These are phyloP conservation scores for Beauveria sp. DNA, from an alignment of 2,329 filamentous ascomycete genomes.

Conservation along the genomic window DNA sequence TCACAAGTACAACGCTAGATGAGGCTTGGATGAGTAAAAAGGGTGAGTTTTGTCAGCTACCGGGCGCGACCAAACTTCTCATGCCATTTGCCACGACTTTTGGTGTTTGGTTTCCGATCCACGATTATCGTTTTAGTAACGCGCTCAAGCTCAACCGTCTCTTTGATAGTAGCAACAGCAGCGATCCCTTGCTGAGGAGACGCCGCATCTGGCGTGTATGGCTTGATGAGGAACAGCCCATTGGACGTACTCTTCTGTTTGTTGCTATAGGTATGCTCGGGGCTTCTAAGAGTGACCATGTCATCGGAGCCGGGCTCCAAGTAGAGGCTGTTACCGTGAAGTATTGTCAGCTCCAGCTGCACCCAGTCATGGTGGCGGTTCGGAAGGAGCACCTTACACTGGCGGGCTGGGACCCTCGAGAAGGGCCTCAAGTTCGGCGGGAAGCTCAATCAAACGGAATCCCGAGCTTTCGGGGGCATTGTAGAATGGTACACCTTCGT, in stretches of 20 bases:
- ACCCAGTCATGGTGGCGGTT: not conserved
- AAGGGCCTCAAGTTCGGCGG: conserved; percentile 47
- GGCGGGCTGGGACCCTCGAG: conserved; percentile 48
- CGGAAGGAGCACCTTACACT: conserved; percentile 31
- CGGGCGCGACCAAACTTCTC: conserved; percentile 47
- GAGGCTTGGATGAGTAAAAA: not conserved
- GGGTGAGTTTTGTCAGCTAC: conserved; percentile 16
- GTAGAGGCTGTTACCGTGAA: conserved; percentile 29
- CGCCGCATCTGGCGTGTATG: conserved; percentile 15
- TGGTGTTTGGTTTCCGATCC: conserved; percentile 19
- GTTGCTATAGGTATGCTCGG: conserved; percentile 46
- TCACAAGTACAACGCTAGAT: too few relatives aligned
- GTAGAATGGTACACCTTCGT: conserved; percentile 40
- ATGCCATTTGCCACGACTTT: conserved; percentile 48
- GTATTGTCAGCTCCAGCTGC: conserved; percentile 1
- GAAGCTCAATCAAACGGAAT: conserved; percentile 56
- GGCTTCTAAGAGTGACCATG: conserved; percentile 43
- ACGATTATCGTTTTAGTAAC: conserved; percentile 40
- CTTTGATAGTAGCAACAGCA: conserved; percentile 49
- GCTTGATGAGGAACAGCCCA: conserved; percentile 48
- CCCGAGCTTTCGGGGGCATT: conserved; percentile 40
- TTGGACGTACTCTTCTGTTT: conserved; percentile 63
- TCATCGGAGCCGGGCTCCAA: conserved; percentile 39
- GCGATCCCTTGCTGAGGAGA: conserved; percentile 30
- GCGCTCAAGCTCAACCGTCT: conserved; percentile 52